A percentile compares a stretch with the other conserved stretches of the same genome.
Conservation (phyloP, 352 stramenopile species). For the Aphanomyces cochlioides region DNA sequence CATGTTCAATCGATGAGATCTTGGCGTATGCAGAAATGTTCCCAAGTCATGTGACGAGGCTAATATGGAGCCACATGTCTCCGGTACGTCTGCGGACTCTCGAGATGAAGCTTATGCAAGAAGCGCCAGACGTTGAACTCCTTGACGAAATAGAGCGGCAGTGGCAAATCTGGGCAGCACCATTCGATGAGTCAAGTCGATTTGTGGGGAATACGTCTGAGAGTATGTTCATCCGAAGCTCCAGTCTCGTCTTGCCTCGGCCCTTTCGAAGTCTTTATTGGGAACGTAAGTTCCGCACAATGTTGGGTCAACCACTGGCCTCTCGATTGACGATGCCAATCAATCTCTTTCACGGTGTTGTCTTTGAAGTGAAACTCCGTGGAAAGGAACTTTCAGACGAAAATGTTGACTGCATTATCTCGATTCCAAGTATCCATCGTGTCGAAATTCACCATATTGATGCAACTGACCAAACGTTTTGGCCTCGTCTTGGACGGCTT, state of each 20-base stretch:
- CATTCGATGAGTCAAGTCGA: conserved; percentile 10
- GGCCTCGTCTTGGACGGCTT: not conserved
- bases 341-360: conserved; percentile 7
- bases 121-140: not conserved
- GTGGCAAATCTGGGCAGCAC: conserved; percentile 5
- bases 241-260: not conserved
- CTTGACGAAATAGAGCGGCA: conserved; percentile 13
- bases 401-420: conserved; percentile 6
- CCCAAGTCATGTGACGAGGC: not conserved
- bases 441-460: conserved; percentile 23
- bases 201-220: conserved; percentile 12
- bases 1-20: conserved; percentile 20
- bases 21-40: not conserved
- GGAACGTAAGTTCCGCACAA: conserved; percentile 21
- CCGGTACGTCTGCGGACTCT: conserved; percentile 6
- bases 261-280: conserved; percentile 18
- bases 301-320: not conserved
- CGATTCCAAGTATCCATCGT: conserved; percentile 10
- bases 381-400: conserved; percentile 17
- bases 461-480: not conserved
- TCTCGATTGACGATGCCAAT: not conserved
- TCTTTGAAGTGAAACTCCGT: conserved; percentile 26
- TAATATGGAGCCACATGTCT: conserved; percentile 17
- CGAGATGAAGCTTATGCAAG: not conserved
- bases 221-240: not conserved